phyloP scores from a whole-genome alignment of 2,329 filamentous ascomycete genomes.

The Fusarium subtropicale region DNA sequence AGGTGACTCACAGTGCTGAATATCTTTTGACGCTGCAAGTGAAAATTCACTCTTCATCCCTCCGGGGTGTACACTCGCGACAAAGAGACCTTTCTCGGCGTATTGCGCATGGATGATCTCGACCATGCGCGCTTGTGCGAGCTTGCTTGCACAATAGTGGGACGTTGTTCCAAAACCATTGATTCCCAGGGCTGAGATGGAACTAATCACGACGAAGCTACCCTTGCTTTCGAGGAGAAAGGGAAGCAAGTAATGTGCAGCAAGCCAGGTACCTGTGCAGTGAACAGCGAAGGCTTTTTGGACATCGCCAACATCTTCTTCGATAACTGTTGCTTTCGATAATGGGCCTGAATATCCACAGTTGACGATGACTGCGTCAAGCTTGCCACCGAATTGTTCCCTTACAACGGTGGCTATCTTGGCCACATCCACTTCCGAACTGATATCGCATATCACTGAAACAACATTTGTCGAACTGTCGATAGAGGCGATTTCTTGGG shows the following conservation, averaged over 20 bases:
- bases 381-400: not conserved
- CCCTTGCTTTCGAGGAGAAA: slow-evolving; percentile 6
- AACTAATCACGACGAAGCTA: slow-evolving; percentile 14
- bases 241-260: not conserved
- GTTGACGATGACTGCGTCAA: slow-evolving; percentile 9
- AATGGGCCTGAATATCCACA: slow-evolving; percentile 14
- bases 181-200: not conserved
- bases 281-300: slow-evolving; percentile 7
- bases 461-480: not conserved
- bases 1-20: slow-evolving; percentile 1
- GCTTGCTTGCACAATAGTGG: slow-evolving; percentile 15
- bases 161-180: slow-evolving; percentile 19
- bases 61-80: slow-evolving; percentile 2
- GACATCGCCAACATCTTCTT: slow-evolving; percentile 4
- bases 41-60: slow-evolving; percentile 18
- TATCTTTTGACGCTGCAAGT: not conserved
- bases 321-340: not conserved
- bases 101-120: slow-evolving; percentile 8
- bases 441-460: not conserved
- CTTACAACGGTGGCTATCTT: not conserved
- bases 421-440: not conserved
- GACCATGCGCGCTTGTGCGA: slow-evolving; percentile 10
- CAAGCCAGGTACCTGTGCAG: slow-evolving; percentile 12
- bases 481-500: not conserved
- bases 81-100: not conserved